Conservation (phyloP, 148 eudicot species). For the Silene uniflora region DNA sequence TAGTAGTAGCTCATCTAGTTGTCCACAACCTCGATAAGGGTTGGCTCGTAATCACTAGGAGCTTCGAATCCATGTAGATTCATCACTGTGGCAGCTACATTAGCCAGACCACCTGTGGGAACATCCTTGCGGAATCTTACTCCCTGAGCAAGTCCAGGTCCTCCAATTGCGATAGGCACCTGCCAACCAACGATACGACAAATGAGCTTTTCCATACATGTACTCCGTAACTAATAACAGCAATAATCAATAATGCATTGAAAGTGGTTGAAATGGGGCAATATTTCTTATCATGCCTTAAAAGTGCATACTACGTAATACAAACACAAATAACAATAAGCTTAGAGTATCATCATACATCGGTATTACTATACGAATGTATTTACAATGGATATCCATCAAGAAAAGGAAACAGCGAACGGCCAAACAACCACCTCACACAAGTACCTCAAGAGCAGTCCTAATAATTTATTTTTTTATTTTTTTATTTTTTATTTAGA, state of each 20-base stretch:
- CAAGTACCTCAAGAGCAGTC: no score
- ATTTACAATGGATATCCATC: no score
- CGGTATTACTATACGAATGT: no score
- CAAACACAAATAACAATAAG: neutral
- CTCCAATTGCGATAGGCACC: constrained; percentile 96
- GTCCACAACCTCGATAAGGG: constrained; percentile 76
- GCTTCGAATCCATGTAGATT: constrained; percentile 84
- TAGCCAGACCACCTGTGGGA: constrained; percentile 77
- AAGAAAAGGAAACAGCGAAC: no score
- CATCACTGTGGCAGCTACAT: constrained; percentile 91
- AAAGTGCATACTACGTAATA: no score
- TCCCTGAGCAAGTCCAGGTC: constrained; percentile 79
- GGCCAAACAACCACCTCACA: no score
- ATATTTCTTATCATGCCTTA: no score
- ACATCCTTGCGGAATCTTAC: constrained; percentile 84
- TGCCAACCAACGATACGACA: constrained; percentile 12
- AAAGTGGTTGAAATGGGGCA: neutral
- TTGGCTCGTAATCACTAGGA: constrained; percentile 82
- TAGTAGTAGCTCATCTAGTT: neutral
- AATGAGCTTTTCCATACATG: neutral
- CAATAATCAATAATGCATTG: neutral
- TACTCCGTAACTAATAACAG: neutral
- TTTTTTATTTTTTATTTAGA: no score
- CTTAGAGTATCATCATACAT: no score
- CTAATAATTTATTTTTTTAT: no score